Evolutionary conservation across 139 green algal genomes (phyloP), one percentile per base, ranked within the genome.

Genomic region (Auxenochlorella pyrenoidosa): DNA sequence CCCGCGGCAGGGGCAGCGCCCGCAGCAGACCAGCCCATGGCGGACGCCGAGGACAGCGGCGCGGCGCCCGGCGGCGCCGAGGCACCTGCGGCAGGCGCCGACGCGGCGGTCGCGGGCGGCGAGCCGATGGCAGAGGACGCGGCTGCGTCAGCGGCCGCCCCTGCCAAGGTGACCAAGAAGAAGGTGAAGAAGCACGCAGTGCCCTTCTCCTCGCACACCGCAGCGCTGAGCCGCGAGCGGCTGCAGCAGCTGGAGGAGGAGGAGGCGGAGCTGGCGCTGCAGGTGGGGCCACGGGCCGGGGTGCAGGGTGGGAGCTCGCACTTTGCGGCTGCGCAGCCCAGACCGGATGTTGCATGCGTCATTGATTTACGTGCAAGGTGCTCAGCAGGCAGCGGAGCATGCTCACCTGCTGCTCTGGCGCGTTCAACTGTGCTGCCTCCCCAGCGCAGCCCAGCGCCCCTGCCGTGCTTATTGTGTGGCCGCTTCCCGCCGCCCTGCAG

Each of bases 231-330:
- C n/a, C 32, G 82, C 18, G 70, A 91, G 30, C 86, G 91, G 43
- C 41, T 91, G 87, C 85, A 95, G 87, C 68, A 72, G 43, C 85
- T 92, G 32, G 89, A 91, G 30, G 93, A 96, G 89, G 73, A 88
- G 75, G 95, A 97, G 88, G 91, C 84, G 65, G 89, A 95, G 80
- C 95, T 97, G 92, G 89, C 88, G 44, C 86, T 97, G 40, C 88
- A 91, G 80, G 79, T 86, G 68, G 2, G 84, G 54, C 10, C 54
- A 24, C 10, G 54, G 54, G 19, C 22, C 34, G 58, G 54, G 12
- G n/a, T n/a, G n/a, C n/a, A n/a, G n/a, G n/a, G n/a, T n/a, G n/a
- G n/a, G n/a, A n/a, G n/a, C n/a, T n/a, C n/a, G n/a, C n/a, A n/a
- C n/a, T n/a, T n/a, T n/a, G n/a, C n/a, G n/a, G n/a, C n/a, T n/a